Evolutionary conservation across 805 yeast species (phyloP).

Genomic region (Candida xiaguanensis): DNA sequence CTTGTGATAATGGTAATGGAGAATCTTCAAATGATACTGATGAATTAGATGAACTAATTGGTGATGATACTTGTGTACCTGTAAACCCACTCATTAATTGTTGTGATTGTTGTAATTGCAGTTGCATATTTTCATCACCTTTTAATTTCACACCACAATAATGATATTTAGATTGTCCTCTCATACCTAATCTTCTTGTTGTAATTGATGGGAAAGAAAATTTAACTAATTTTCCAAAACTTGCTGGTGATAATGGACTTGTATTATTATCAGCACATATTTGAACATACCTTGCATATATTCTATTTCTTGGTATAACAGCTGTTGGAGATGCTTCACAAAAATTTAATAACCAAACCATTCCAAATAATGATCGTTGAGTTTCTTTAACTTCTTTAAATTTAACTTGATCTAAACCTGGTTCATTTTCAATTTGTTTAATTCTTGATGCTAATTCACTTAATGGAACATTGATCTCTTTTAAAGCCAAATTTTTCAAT

Average conservation of each 20-base stretch:
- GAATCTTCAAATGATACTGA: conserved; percentile 13
- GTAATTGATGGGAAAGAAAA: conserved; percentile 62
- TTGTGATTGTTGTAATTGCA: conserved; percentile 5
- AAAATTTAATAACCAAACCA: conserved; percentile 71
- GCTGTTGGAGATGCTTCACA: conserved; percentile 49
- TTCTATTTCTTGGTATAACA: conserved; percentile 40
- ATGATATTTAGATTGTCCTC: conserved; percentile 82
- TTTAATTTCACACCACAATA: conserved; percentile 67
- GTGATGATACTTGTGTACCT: conserved; percentile 8
- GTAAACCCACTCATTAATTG: conserved; percentile 7
- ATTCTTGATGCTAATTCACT: conserved; percentile 42
- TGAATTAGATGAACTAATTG: conserved; percentile 12
- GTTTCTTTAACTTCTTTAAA: conserved; percentile 39
- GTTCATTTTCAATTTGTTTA: conserved; percentile 37
- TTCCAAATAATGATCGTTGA: conserved; percentile 74
- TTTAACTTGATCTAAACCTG: conserved; percentile 3
- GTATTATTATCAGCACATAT: conserved; percentile 38
- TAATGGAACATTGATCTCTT: conserved; percentile 32
- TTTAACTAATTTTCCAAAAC: conserved; percentile 71
- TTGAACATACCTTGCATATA: conserved; percentile 40
- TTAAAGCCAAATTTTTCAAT: conserved; percentile 34
- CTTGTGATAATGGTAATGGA: conserved; percentile 9
- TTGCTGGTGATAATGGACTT: conserved; percentile 69
- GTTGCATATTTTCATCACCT: conserved; percentile 28
- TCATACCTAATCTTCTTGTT: conserved; percentile 75